A percentile compares a stretch with the other conserved stretches of the same genome.
Evolutionary conservation across 345 rosid species (phyloP).

Genomic region (Erucastrum elatum): DNA sequence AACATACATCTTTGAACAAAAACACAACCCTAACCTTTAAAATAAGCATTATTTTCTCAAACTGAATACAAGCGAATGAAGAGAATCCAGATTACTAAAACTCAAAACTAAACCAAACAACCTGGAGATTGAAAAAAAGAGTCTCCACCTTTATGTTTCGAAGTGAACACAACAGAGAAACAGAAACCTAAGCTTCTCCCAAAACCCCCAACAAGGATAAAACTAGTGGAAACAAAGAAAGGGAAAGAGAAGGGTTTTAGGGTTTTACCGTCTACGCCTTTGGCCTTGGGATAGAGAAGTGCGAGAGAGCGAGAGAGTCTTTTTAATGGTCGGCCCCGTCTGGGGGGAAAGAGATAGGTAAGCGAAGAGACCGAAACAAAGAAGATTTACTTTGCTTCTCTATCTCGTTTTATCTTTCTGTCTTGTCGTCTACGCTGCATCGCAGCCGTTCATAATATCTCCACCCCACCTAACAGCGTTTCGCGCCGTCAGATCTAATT

Average conservation of each 20-base stretch:
- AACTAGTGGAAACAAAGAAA: background rate
- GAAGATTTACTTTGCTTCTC: background rate
- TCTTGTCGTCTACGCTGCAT: slow-evolving; percentile 16
- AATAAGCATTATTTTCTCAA: slow-evolving; percentile 8
- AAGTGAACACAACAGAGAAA: slow-evolving; percentile 1
- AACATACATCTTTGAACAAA: background rate
- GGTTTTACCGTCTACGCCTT: slow-evolving; percentile 14
- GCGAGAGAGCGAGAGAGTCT: slow-evolving; percentile 29
- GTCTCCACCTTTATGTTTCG: background rate
- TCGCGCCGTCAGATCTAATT: slow-evolving; percentile 10
- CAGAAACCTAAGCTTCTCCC: slow-evolving; percentile 1
- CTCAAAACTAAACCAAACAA: slow-evolving; percentile 13
- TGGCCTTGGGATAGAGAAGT: slow-evolving; percentile 1
- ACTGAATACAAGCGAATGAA: slow-evolving; percentile 19
- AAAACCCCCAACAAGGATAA: background rate
- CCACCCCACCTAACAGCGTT: slow-evolving; percentile 12
- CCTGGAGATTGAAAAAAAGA: too few species aligned
- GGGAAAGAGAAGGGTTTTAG: slow-evolving; percentile 11
- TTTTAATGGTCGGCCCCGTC: slow-evolving; percentile 36
- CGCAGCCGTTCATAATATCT: slow-evolving; percentile 28
- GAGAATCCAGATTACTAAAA: slow-evolving; percentile 13
- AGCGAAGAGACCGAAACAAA: background rate
- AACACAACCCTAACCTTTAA: slow-evolving; percentile 28
- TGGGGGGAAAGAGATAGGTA: slow-evolving; percentile 37
- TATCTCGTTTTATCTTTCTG: background rate